phyloP scores from a whole-genome alignment of 116 monocot genomes.

The Papilionanthe hybrid region DNA sequence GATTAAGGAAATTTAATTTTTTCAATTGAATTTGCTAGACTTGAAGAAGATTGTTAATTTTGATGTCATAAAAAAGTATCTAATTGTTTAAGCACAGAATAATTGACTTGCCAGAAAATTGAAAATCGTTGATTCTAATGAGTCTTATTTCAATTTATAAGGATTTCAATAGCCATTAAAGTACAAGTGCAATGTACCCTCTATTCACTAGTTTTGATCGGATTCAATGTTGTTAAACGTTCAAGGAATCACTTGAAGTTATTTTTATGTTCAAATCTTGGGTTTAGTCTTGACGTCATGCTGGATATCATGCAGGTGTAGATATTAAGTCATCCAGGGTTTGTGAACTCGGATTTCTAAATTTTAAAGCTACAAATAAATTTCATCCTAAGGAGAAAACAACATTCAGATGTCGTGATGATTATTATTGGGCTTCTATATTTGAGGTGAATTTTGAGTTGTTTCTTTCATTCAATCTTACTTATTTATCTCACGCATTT shows the following conservation, averaged over 20 bases:
- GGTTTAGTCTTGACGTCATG: constrained; percentile 8
- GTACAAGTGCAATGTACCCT: neutral
- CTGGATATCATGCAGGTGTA: constrained; percentile 46
- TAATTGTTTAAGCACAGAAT: neutral
- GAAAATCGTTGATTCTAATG: neutral
- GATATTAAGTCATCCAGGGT: constrained; percentile 83
- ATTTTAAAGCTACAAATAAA: constrained; percentile 64
- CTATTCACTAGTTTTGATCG: neutral
- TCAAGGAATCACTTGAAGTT: neutral
- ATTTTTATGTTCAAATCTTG: neutral
- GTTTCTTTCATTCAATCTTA: neutral
- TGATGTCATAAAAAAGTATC: neutral
- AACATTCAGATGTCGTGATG: constrained; percentile 73
- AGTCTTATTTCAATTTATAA: neutral
- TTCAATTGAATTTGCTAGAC: neutral
- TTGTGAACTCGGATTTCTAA: constrained; percentile 67
- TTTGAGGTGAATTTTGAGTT: constrained; percentile 57
- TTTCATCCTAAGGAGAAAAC: constrained; percentile 53
- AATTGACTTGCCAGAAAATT: neutral
- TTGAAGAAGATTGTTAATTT: neutral
- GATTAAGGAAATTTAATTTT: neutral
- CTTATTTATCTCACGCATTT: neutral
- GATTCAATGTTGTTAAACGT: neutral
- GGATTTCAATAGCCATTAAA: neutral
- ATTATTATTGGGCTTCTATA: constrained; percentile 97